A percentile compares a stretch with the other conserved stretches of the same genome.
phyloP scores from a whole-genome alignment of 768 basidiomycete species.

The Rubroboletus pulcherrimus region DNA sequence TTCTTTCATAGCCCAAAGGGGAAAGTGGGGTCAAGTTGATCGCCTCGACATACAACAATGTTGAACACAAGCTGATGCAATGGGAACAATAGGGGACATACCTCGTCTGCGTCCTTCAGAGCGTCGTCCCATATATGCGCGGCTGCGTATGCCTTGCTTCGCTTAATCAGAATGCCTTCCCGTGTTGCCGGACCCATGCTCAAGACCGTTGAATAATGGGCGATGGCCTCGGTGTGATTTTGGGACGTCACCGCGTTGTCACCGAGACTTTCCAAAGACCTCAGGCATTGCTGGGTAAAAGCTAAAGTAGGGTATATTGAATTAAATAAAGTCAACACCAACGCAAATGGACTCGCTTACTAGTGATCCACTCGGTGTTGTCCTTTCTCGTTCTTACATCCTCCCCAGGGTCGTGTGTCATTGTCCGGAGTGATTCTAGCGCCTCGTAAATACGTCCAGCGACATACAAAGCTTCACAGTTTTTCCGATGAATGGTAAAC shows the following conservation, averaged over 20 bases:
- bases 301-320: neutral
- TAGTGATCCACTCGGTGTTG: neutral
- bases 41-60: neutral
- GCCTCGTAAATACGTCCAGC: neutral
- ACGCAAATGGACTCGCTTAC: neutral
- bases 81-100: neutral
- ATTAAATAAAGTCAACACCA: neutral
- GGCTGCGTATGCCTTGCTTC: neutral
- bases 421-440: neutral
- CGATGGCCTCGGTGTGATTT: conserved; percentile 2
- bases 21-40: neutral
- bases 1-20: conserved; percentile 1
- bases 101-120: conserved; percentile 4
- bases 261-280: neutral
- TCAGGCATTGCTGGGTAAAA: neutral
- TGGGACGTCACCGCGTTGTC: neutral
- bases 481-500: neutral
- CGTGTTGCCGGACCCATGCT: neutral
- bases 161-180: conserved; percentile 3
- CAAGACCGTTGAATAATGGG: neutral
- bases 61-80: neutral
- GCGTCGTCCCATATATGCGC: neutral
- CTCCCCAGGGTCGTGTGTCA: neutral
- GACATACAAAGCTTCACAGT: conserved; percentile 2
- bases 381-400: neutral